Evolutionary conservation across 805 yeast genomes (phyloP).

Genomic region (Ogataea degrootiae): DNA sequence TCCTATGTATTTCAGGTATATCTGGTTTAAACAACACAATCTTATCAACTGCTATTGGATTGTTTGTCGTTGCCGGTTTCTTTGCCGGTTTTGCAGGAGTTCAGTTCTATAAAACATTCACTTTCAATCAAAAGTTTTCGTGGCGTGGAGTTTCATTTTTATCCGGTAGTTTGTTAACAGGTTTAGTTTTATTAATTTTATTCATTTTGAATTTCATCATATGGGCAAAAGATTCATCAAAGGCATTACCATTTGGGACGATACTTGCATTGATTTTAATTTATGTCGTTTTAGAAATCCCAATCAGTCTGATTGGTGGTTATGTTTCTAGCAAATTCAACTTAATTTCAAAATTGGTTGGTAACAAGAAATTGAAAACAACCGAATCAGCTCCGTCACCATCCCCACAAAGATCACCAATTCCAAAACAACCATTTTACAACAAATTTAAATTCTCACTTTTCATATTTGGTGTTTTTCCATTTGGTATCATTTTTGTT

Average conservation of each 20-base stretch:
- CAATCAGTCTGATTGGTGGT: conserved; percentile 75
- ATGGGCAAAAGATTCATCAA: conserved; percentile 72
- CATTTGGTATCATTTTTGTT: conserved; percentile 77
- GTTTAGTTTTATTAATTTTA: conserved; percentile 42
- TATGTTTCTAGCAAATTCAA: conserved; percentile 29
- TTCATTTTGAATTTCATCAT: conserved; percentile 61
- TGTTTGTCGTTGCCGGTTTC: conserved; percentile 66
- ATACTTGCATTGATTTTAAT: conserved; percentile 53
- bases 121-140: conserved; percentile 35
- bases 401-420: too few species aligned
- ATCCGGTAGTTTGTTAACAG: conserved; percentile 48
- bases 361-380: conserved; percentile 6
- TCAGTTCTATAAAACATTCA: conserved; percentile 53
- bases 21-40: conserved; percentile 63
- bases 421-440: conserved; percentile 35
- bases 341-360: conserved; percentile 12
- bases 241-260: conserved; percentile 76
- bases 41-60: conserved; percentile 51
- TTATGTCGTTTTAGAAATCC: conserved; percentile 65
- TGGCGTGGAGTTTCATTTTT: conserved; percentile 37
- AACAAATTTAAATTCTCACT: conserved; percentile 30
- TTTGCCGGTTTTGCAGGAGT: conserved; percentile 73
- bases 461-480: conserved; percentile 62
- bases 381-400: conserved; percentile 12
- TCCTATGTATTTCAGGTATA: conserved; percentile 52